Base-by-base conservation (phyloP, 2,329 filamentous ascomycete genomes). In the Bipolaris oryzae region DNA sequence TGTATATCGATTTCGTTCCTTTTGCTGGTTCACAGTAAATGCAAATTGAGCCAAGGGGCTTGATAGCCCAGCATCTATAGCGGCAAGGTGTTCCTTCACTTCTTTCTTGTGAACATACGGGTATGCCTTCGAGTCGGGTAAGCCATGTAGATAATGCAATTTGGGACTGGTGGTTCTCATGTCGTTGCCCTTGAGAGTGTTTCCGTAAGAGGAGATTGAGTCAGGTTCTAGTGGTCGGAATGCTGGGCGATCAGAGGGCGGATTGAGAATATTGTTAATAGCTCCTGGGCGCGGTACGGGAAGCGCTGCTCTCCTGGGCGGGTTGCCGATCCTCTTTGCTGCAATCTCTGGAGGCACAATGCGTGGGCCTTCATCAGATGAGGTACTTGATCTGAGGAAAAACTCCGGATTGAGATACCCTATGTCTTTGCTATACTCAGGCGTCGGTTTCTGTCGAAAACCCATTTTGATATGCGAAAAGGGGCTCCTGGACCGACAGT, bases 101-200 rank as follows among this genome's bases (percentile, higher is more conserved):
- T 72, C 69, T 15, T 48, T 52, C 25, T 55, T 61, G 16, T 64
- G 65, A 1, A 70, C 56, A 33, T 68, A 73, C 0, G 70, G 69
- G 37, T 67, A 56, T 7, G 60, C 48, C 20, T 65, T 58, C 13
- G 64, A 48, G 21, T 53, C 35, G 5, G 64, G 57, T 31, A 69
- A 50, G 28, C 56, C 56, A 47, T 58, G 61, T 9, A 70, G 28
- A 33, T 65, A 55, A 45, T 73, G 67, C 5, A 73, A 38, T 45
- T 61, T 67, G 6, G 67, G 69, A 18, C 54, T 63, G 3, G 37
- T 47, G 18, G 61, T 52, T 43, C 54, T 57, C 20, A 41, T 45
- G 2, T 7, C 11, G 23, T 35, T 9, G 25, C 25, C 25, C 25
- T 25, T 28, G 9, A 23, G 38, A 53, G 23, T 38, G 13, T 28